Evolutionary conservation across 768 basidiomycete species (phyloP).

Genomic region (Termitomyces sp.): DNA sequence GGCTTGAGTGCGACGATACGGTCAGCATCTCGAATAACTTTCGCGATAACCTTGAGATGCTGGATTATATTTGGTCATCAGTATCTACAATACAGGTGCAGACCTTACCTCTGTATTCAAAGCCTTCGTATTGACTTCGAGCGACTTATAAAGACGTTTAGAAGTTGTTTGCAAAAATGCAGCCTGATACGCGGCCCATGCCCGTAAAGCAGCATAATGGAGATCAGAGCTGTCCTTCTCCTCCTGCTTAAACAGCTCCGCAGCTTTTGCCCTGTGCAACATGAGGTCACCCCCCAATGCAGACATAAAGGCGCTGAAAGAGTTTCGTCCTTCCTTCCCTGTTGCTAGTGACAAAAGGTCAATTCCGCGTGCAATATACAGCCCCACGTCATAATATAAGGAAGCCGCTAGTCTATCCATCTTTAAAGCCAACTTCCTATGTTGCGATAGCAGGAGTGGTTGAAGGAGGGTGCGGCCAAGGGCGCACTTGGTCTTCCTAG

Average conservation of each 20-base stretch:
- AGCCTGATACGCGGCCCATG: conserved; percentile 40
- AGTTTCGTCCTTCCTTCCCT: conserved; percentile 18
- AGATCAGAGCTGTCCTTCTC: conserved; percentile 14
- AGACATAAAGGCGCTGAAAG: conserved; percentile 25
- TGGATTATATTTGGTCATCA: conserved; percentile 11
- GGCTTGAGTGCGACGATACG: conserved; percentile 39
- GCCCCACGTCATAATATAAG: conserved; percentile 31
- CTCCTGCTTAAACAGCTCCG: conserved; percentile 23
- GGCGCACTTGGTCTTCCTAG: neutral
- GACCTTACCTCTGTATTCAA: conserved; percentile 23
- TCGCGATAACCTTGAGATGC: conserved; percentile 34
- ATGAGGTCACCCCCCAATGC: conserved; percentile 31
- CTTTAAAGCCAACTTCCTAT: conserved; percentile 33
- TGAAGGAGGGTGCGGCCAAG: conserved; percentile 20
- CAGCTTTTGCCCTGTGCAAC: conserved; percentile 21
- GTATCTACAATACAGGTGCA: neutral
- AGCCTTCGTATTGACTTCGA: conserved; percentile 19
- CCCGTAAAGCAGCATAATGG: conserved; percentile 28
- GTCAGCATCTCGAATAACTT: conserved; percentile 31
- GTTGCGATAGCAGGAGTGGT: conserved; percentile 23
- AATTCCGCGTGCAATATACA: conserved; percentile 29
- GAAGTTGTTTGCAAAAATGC: conserved; percentile 19
- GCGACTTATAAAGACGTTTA: neutral
- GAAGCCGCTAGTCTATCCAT: conserved; percentile 41
- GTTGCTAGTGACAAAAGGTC: conserved; percentile 33